phyloP scores from a whole-genome alignment of 352 stramenopile species.

The Globisporangium echinulatum region DNA sequence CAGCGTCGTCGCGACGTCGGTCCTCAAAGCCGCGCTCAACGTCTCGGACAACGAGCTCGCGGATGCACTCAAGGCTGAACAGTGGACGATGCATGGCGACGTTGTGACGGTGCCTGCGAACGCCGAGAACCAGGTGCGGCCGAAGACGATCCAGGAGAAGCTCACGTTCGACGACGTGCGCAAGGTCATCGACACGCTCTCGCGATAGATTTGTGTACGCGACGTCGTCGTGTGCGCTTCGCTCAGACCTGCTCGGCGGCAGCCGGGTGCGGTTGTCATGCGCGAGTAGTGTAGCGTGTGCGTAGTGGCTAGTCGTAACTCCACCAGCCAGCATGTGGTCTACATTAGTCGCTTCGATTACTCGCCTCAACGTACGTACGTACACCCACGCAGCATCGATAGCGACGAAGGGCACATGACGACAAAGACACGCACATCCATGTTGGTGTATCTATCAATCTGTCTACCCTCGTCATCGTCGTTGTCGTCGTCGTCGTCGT shows the following conservation, averaged over 20 bases:
- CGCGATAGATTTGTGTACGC: slow-evolving; percentile 52
- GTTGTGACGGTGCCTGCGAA: slow-evolving; percentile 59
- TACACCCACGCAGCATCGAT: too few relatives aligned
- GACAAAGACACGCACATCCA: too few relatives aligned
- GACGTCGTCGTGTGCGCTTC: neutral
- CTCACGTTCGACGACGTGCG: slow-evolving; percentile 82
- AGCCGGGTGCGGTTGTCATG: too few relatives aligned
- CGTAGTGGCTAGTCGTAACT: too few relatives aligned
- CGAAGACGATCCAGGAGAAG: slow-evolving; percentile 84
- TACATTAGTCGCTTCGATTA: too few relatives aligned
- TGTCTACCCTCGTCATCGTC: slow-evolving; percentile 1
- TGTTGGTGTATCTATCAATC: slow-evolving; percentile 11
- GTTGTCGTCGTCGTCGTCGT: too few relatives aligned
- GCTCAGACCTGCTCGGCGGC: neutral
- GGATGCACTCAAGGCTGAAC: slow-evolving; percentile 49
- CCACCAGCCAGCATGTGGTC: too few relatives aligned
- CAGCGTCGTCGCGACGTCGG: slow-evolving; percentile 44
- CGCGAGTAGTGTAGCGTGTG: too few relatives aligned
- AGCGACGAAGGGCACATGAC: too few relatives aligned
- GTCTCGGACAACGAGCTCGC: slow-evolving; percentile 61
- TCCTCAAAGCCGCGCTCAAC: slow-evolving; percentile 66
- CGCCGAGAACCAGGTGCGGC: slow-evolving; percentile 83
- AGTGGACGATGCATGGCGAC: slow-evolving; percentile 58
- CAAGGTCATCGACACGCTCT: slow-evolving; percentile 84
- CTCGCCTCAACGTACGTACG: too few relatives aligned